Base-by-base conservation (phyloP, 202 grass and related monocot species). In the Eragrostis tef region DNA sequence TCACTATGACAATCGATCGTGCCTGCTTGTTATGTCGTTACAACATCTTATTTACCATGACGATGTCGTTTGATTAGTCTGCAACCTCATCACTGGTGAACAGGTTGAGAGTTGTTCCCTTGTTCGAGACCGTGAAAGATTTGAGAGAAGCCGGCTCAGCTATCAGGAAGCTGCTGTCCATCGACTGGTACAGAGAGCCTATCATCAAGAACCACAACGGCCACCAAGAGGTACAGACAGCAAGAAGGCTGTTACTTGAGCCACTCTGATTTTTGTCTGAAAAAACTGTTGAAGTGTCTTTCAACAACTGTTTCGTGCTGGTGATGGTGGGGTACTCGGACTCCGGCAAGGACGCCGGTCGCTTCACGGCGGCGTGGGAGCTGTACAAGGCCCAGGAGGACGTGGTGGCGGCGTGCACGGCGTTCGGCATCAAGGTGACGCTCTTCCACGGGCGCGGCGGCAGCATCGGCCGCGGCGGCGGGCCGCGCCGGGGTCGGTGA, bases 321-420 rank as follows among this genome's bases (percentile, higher is more conserved):
- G 94, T 98, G 36, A 98, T 98, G 94, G 94, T 98, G 73, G 94
- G 94, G 0, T 98, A 98, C 83, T 98, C 94, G 0, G 94, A 98
- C 72, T 98, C 94, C 3, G 94, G 94, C 84, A 98, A 98, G 80
- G 92, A 98, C 77, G 94, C 94, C 5, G 92, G 94, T 0, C 86
- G 94, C 34, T 98, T 98, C 69, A 94, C 94, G 1, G 92, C 92
- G 15, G 92, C 94, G 2, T 98, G 94, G 94, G 94, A 98, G 79
- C 75, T 98, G 58, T 98, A 98, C 83, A 94, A 93, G 67, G 94
- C 94, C 1, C 94, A 94, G 82, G 94, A 94, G 58, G 90, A 94
- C 19, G 90, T 98, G 0, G 90, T 94, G 0, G 71, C 94, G 2
- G 92, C 90, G 13, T 94, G 92, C 72, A 98, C 88, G 41, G 92